These are phyloP conservation scores for Tilletia horrida DNA, from an alignment of 1,284 basidiomycete genomes.

Conservation along the genomic window DNA sequence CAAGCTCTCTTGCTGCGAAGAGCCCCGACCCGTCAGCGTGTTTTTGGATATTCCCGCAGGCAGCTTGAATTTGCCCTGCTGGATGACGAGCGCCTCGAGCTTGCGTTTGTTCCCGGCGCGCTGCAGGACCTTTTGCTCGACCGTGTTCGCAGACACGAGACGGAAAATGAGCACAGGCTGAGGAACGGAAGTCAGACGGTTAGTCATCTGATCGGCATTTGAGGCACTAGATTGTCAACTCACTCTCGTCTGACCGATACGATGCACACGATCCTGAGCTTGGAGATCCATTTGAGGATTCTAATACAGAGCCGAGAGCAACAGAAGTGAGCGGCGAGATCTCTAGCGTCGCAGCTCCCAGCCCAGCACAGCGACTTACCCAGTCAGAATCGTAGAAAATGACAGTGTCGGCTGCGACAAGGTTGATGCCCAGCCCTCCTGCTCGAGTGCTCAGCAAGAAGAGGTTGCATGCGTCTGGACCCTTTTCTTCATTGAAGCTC, in stretches of 20 bases:
- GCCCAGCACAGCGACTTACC: slow-evolving; percentile 60
- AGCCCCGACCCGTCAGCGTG: slow-evolving; percentile 66
- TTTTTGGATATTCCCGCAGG: slow-evolving; percentile 22
- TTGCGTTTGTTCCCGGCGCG: slow-evolving; percentile 81
- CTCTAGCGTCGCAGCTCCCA: slow-evolving; percentile 4
- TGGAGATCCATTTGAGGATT: slow-evolving; percentile 89
- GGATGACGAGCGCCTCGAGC: slow-evolving; percentile 88
- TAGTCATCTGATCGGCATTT: slow-evolving; percentile 9
- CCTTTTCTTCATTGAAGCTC: slow-evolving; percentile 73
- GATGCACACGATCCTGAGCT: slow-evolving; percentile 90
- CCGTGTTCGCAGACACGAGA: slow-evolving; percentile 69
- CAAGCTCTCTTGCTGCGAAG: slow-evolving; percentile 53
- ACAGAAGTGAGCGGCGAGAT: neutral
- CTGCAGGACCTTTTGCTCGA: slow-evolving; percentile 87
- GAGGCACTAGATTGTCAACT: slow-evolving; percentile 12
- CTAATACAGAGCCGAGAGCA: slow-evolving; percentile 56
- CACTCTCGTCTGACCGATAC: slow-evolving; percentile 80
- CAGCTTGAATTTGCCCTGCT: slow-evolving; percentile 65
- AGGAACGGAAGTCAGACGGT: neutral
- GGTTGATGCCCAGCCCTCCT: slow-evolving; percentile 79
- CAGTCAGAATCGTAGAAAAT: slow-evolving; percentile 82
- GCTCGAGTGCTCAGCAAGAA: slow-evolving; percentile 90
- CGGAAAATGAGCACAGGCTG: slow-evolving; percentile 66
- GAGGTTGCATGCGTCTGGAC: slow-evolving; percentile 66
- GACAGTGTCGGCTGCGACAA: slow-evolving; percentile 76